phyloP scores from a whole-genome alignment of 1,139 yeast species.

The Arxiozyma telluris region DNA sequence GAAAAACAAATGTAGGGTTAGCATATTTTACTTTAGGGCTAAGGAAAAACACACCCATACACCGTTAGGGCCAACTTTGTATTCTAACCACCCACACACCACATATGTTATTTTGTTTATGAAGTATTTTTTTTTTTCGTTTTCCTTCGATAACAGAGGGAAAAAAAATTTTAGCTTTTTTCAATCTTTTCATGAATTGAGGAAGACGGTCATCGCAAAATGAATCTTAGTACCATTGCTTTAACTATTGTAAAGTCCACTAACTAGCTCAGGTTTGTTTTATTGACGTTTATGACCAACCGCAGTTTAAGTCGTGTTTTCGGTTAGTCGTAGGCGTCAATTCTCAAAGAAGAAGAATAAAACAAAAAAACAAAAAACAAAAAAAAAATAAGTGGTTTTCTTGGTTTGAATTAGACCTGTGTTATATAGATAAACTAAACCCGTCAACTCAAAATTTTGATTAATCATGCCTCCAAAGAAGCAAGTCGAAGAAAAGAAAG shows the following conservation, averaged over 20 bases:
- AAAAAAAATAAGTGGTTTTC: too few relatives aligned
- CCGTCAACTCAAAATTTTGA: neutral
- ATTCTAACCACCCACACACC: neutral
- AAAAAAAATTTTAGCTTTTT: too few relatives aligned
- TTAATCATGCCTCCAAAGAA: constrained; percentile 84
- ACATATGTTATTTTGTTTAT: neutral
- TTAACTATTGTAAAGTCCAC: neutral
- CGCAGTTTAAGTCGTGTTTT: neutral
- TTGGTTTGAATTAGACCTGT: neutral
- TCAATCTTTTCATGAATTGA: neutral
- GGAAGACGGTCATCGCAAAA: neutral
- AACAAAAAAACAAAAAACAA: too few relatives aligned
- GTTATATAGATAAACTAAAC: too few relatives aligned
- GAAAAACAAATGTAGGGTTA: neutral
- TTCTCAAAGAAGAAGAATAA: neutral
- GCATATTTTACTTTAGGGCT: neutral
- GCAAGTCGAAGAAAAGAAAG: constrained; percentile 80
- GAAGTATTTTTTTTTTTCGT: neutral
- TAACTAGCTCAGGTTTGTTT: neutral
- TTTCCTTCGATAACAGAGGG: neutral
- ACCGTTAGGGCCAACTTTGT: too few relatives aligned
- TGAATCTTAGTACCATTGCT: neutral
- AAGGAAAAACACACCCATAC: too few relatives aligned
- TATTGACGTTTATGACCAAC: neutral
- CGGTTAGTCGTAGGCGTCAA: too few relatives aligned